Conservation (phyloP, 192 early-diverging fungal species). For the Umbelopsis sp. region DNA sequence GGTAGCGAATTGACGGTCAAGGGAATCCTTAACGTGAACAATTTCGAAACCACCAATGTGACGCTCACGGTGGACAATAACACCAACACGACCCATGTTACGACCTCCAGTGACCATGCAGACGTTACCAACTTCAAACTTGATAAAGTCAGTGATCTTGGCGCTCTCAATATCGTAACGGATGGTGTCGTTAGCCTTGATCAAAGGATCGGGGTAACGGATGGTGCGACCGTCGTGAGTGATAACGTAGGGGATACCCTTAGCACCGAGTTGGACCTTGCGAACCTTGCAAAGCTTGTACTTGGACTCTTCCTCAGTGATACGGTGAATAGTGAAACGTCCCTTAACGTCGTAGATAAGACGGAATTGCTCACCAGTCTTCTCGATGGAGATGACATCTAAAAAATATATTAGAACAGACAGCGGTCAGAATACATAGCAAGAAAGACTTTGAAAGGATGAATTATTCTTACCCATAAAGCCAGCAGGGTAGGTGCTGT, state of each 20-base stretch:
- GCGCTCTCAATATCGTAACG: slow-evolving; percentile 92
- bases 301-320: slow-evolving; percentile 96
- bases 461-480: slow-evolving; percentile 81
- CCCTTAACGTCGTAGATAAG: slow-evolving; percentile 99
- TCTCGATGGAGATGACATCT: slow-evolving; percentile 91
- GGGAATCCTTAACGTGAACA: slow-evolving; percentile 97
- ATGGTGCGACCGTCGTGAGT: slow-evolving; percentile 99
- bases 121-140: slow-evolving; percentile 98
- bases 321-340: slow-evolving; percentile 99
- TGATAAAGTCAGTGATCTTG: slow-evolving; percentile 93
- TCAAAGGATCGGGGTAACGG: slow-evolving; percentile 98
- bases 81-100: slow-evolving; percentile 98
- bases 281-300: slow-evolving; percentile 99
- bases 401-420: not conserved
- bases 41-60: slow-evolving; percentile 99
- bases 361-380: slow-evolving; percentile 99
- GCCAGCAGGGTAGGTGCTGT: slow-evolving; percentile 94
- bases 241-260: slow-evolving; percentile 93
- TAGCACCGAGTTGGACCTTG: slow-evolving; percentile 91
- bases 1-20: slow-evolving; percentile 96
- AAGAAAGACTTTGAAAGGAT: no score
- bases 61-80: slow-evolving; percentile 94
- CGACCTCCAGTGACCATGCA: slow-evolving; percentile 97
- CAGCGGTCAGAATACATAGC: no score
- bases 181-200: slow-evolving; percentile 99